A percentile compares a stretch with the other conserved stretches of the same genome.
Evolutionary conservation across 805 yeast species (phyloP).

Genomic region (Saturnispora quitensis): DNA sequence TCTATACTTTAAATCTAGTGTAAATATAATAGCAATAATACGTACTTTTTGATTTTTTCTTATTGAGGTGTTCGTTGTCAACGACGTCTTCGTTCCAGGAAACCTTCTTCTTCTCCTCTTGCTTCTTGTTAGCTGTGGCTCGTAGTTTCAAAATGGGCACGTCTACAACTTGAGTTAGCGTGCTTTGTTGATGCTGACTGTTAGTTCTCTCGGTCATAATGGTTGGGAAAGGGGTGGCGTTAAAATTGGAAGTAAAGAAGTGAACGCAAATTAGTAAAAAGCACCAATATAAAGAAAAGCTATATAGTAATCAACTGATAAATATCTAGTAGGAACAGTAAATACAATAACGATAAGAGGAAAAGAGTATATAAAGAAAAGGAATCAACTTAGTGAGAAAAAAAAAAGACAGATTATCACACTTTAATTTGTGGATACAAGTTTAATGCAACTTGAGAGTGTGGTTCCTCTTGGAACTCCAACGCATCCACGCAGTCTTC

Average conservation of each 20-base stretch:
- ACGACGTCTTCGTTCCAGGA: slow-evolving; percentile 80
- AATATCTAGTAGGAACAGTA: background rate
- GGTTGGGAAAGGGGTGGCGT: background rate
- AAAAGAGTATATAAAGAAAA: background rate
- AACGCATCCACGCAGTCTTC: background rate
- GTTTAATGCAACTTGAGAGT: background rate
- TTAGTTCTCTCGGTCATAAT: background rate
- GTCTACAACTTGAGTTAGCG: slow-evolving; percentile 12
- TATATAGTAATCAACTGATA: background rate
- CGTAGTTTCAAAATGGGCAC: slow-evolving; percentile 16
- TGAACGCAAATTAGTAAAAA: background rate
- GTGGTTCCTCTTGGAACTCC: background rate
- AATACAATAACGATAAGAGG: background rate
- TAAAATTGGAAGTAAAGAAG: background rate
- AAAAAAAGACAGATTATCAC: background rate
- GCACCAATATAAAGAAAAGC: background rate
- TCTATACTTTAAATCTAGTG: background rate
- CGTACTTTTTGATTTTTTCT: slow-evolving; percentile 73
- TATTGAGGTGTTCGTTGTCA: slow-evolving; percentile 83
- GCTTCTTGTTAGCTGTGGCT: slow-evolving; percentile 3
- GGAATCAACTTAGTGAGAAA: background rate
- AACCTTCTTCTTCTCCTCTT: slow-evolving; percentile 40
- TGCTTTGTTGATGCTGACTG: background rate
- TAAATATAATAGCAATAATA: slow-evolving; percentile 5
- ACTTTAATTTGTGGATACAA: background rate